Evolutionary conservation across 164 flowering plant genomes (phyloP).

Genomic region (Magnolia sinica): DNA sequence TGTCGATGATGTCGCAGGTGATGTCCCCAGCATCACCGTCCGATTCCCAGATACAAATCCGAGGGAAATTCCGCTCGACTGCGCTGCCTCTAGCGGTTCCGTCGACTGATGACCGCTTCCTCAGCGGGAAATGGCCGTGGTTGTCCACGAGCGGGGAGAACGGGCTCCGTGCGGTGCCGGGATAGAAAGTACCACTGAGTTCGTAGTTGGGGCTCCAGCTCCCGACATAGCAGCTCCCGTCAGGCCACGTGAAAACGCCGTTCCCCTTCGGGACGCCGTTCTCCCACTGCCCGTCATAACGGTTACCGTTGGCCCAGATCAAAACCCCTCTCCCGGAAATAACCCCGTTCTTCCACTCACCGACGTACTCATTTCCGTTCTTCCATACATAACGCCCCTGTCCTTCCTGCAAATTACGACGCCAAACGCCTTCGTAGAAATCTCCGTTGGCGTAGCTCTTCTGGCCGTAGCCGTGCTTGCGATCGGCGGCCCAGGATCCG

Average conservation of each 20-base stretch:
- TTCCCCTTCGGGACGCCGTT: constrained; percentile 39
- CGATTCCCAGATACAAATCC: constrained; percentile 84
- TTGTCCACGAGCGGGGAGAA: not conserved
- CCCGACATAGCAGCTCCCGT: constrained; percentile 42
- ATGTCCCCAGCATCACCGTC: constrained; percentile 88
- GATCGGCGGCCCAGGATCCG: constrained; percentile 18
- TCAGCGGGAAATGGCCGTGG: constrained; percentile 6
- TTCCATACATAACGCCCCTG: constrained; percentile 34
- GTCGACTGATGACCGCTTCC: constrained; percentile 58
- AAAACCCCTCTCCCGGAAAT: constrained; percentile 35
- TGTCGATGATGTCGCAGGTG: constrained; percentile 79
- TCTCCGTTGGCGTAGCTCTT: constrained; percentile 23
- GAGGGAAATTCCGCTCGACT: constrained; percentile 47
- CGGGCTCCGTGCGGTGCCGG: constrained; percentile 10
- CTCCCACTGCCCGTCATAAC: constrained; percentile 42
- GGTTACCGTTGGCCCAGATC: constrained; percentile 42
- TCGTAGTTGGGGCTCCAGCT: constrained; percentile 34
- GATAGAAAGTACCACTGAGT: constrained; percentile 40
- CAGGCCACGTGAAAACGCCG: constrained; percentile 37
- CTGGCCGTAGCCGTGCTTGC: constrained; percentile 22
- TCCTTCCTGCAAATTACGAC: constrained; percentile 18
- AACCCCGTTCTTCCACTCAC: constrained; percentile 40
- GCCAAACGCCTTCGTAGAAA: constrained; percentile 19
- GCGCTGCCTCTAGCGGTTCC: constrained; percentile 35
- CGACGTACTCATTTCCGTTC: constrained; percentile 36